Conservation (phyloP, 495 filamentous ascomycete genomes). For the Penicillium cinerascens region DNA sequence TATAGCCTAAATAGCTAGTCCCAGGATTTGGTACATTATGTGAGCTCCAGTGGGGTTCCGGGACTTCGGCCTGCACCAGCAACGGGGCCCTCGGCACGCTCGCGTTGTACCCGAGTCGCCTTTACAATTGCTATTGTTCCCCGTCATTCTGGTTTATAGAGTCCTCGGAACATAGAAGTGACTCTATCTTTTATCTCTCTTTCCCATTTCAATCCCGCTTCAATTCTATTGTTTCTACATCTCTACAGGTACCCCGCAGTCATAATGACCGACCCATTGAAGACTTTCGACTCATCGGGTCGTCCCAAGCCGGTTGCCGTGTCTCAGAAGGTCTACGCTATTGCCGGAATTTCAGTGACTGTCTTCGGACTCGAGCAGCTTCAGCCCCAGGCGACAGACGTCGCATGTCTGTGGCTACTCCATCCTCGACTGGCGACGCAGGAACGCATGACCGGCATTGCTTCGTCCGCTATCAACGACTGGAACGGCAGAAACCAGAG, state of each 20-base stretch:
- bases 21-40: background rate
- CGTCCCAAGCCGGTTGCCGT: constrained; percentile 39
- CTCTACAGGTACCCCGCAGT: background rate
- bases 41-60: background rate
- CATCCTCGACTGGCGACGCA: constrained; percentile 70
- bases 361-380: constrained; percentile 81
- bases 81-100: constrained; percentile 13
- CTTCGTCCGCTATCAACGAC: constrained; percentile 49
- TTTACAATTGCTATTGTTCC: constrained; percentile 2
- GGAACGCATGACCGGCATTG: constrained; percentile 64
- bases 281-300: constrained; percentile 24
- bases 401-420: constrained; percentile 82
- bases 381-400: constrained; percentile 36
- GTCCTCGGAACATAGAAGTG: background rate
- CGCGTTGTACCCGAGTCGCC: constrained; percentile 20
- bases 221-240: background rate
- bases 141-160: constrained; percentile 1
- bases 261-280: constrained; percentile 39
- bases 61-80: background rate
- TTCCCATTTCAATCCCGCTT: background rate
- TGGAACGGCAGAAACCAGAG: constrained; percentile 49
- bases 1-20: too few relatives aligned
- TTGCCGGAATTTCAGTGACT: constrained; percentile 72
- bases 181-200: background rate
- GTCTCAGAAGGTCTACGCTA: constrained; percentile 58